Evolutionary conservation across 331 rosid genomes (phyloP).

Genomic region (Pyracantha coccinea): DNA sequence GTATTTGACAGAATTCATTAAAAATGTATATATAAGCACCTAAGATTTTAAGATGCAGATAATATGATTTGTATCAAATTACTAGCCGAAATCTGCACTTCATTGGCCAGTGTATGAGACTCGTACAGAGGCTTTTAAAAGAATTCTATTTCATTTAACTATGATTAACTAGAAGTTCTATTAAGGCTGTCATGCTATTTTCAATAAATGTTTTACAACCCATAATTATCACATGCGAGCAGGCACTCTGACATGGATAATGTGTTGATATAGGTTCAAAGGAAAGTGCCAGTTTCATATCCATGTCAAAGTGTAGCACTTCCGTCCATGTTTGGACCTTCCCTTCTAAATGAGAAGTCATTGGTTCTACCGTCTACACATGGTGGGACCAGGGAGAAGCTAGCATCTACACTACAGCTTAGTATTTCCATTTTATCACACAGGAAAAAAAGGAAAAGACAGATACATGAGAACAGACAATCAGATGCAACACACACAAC

Average conservation of each 20-base stretch:
- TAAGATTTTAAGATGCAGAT: neutral
- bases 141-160: neutral
- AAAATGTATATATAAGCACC: neutral
- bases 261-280: neutral
- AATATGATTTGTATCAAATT: neutral
- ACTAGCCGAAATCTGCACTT: neutral
- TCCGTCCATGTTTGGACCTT: neutral
- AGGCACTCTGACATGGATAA: neutral
- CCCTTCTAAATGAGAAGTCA: neutral
- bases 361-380: neutral
- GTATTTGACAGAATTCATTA: neutral
- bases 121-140: neutral
- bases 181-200: neutral
- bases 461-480: neutral
- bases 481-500: neutral
- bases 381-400: constrained; percentile 2
- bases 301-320: neutral
- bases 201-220: neutral
- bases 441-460: neutral
- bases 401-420: neutral
- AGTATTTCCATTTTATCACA: neutral
- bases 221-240: neutral
- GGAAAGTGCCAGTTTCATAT: neutral
- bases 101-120: neutral
- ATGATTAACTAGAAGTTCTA: neutral